These are phyloP conservation scores for Blastobotrys parvus DNA, from an alignment of 805 yeast genomes.

Conservation along the genomic window DNA sequence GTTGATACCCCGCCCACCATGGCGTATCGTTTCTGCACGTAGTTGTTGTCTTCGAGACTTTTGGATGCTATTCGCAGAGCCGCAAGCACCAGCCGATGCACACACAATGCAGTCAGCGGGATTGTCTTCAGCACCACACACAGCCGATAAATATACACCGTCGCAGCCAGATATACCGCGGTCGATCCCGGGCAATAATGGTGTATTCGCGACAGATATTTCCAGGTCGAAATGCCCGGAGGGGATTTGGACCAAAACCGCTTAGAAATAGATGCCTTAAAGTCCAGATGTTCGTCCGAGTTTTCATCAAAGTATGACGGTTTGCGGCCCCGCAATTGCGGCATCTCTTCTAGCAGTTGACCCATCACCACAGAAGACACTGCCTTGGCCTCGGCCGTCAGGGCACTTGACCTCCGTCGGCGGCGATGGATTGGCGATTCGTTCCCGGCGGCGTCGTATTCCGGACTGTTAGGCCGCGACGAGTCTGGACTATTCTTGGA, in stretches of 20 bases:
- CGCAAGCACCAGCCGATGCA: slow-evolving; percentile 39
- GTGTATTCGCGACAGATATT: slow-evolving; percentile 30
- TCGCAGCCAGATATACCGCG: slow-evolving; percentile 32
- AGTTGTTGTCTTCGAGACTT: slow-evolving; percentile 39
- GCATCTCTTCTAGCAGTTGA: neutral
- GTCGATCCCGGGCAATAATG: slow-evolving; percentile 33
- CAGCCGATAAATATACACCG: slow-evolving; percentile 27
- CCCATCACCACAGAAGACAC: slow-evolving; percentile 13
- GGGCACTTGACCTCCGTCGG: slow-evolving; percentile 11
- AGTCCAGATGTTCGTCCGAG: slow-evolving; percentile 4
- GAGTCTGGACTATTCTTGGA: neutral
- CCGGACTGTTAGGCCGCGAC: neutral
- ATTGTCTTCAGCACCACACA: slow-evolving; percentile 24
- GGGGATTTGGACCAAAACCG: slow-evolving; percentile 27
- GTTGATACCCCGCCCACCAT: slow-evolving; percentile 40
- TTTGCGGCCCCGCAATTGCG: neutral
- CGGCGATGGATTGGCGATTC: too few relatives aligned
- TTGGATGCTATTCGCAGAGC: slow-evolving; percentile 39
- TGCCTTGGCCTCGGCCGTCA: slow-evolving; percentile 16
- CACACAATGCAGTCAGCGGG: slow-evolving; percentile 30
- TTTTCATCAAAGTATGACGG: neutral
- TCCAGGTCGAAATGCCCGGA: slow-evolving; percentile 25
- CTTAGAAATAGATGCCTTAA: slow-evolving; percentile 18
- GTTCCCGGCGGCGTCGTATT: neutral
- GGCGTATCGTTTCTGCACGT: slow-evolving; percentile 39